Evolutionary conservation across 2,329 filamentous ascomycete species (phyloP).

Genomic region (Leptographium flavum): DNA sequence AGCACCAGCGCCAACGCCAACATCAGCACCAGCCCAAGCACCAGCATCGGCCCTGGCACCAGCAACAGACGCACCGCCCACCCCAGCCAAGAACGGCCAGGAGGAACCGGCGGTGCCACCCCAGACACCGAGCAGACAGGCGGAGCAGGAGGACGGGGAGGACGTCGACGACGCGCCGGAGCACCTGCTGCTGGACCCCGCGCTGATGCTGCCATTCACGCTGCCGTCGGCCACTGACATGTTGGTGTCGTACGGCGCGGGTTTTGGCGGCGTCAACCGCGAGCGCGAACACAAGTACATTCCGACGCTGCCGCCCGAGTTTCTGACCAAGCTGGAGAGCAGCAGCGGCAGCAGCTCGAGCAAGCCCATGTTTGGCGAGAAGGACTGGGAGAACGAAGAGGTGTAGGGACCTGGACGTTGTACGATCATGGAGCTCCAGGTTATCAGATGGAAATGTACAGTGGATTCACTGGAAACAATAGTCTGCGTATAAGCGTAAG

Average conservation of each 20-base stretch:
- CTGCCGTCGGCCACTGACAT: conserved; percentile 94
- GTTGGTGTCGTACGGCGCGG: conserved; percentile 87
- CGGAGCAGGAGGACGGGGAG: conserved; percentile 25
- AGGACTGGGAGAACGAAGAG: conserved; percentile 55
- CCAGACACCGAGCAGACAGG: conserved; percentile 24
- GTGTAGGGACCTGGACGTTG: too few relatives aligned
- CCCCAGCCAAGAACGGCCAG: too few relatives aligned
- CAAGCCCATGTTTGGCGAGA: conserved; percentile 44
- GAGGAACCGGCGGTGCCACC: conserved; percentile 29
- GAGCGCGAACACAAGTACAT: conserved; percentile 93
- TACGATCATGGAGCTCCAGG: too few relatives aligned
- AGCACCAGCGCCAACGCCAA: too few relatives aligned
- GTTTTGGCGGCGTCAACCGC: conserved; percentile 81
- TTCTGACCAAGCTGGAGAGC: conserved; percentile 71
- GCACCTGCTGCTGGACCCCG: conserved; percentile 71
- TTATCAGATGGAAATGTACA: too few relatives aligned
- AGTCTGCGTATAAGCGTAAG: too few relatives aligned
- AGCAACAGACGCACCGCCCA: too few relatives aligned
- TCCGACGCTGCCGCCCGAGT: conserved; percentile 86
- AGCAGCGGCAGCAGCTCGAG: conserved; percentile 25
- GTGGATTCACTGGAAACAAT: too few relatives aligned
- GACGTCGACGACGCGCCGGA: conserved; percentile 58
- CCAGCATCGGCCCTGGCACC: too few relatives aligned
- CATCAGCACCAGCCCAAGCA: too few relatives aligned
- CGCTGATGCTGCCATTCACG: conserved; percentile 88